These are phyloP conservation scores for Colletotrichum echinochloae DNA, from an alignment of 2,329 filamentous ascomycete genomes.

Conservation along the genomic window DNA sequence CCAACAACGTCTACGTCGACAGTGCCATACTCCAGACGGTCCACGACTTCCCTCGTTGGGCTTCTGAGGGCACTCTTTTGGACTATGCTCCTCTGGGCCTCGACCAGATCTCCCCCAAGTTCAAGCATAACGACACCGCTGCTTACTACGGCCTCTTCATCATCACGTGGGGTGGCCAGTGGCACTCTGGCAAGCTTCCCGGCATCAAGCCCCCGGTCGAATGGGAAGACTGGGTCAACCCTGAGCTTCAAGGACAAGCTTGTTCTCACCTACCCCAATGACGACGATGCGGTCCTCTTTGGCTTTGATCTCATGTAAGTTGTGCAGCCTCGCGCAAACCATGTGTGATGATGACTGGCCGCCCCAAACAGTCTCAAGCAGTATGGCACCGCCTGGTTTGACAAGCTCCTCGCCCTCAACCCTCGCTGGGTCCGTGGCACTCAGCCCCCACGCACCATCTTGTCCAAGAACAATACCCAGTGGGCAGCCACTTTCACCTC, in stretches of 20 bases:
- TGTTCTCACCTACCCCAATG: constrained; percentile 67
- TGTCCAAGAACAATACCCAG: constrained; percentile 47
- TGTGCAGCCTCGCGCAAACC: background rate
- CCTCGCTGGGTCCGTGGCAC: constrained; percentile 66
- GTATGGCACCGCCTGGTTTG: constrained; percentile 60
- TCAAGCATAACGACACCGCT: constrained; percentile 57
- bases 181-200: constrained; percentile 51
- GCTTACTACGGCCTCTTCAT: constrained; percentile 56
- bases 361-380: constrained; percentile 48
- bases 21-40: constrained; percentile 62
- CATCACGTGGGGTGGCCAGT: constrained; percentile 52
- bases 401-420: constrained; percentile 60
- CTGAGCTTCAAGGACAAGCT: constrained; percentile 66
- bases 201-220: constrained; percentile 51
- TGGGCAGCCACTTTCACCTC: constrained; percentile 52
- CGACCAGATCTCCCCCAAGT: constrained; percentile 54
- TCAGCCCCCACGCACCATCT: constrained; percentile 54
- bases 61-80: constrained; percentile 58
- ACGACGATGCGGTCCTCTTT: constrained; percentile 67
- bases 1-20: constrained; percentile 56
- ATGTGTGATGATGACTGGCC: background rate
- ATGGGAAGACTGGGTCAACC: constrained; percentile 58
- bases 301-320: constrained; percentile 62
- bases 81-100: constrained; percentile 63
- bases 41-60: constrained; percentile 65